phyloP scores from a whole-genome alignment of 805 yeast species.

The Metschnikowia lochheadii region DNA sequence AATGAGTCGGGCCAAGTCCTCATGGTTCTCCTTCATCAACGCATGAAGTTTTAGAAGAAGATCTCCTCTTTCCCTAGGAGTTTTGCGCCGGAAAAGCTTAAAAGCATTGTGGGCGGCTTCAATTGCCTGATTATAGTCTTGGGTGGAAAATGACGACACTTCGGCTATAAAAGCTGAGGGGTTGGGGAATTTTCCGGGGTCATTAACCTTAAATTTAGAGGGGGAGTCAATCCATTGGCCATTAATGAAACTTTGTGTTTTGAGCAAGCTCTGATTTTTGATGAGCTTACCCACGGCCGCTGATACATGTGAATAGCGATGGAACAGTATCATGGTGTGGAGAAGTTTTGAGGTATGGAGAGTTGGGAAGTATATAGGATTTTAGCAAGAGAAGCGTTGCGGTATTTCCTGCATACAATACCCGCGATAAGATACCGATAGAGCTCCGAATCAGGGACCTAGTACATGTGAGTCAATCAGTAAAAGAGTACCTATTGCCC shows the following conservation, averaged over 20 bases:
- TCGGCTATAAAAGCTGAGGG: conserved; percentile 44
- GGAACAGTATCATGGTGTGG: not conserved
- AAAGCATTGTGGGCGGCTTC: conserved; percentile 53
- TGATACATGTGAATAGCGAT: conserved; percentile 2
- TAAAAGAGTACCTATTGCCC: not conserved
- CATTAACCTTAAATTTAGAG: conserved; percentile 56
- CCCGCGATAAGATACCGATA: conserved; percentile 1
- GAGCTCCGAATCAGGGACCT: too few species aligned
- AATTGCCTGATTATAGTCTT: conserved; percentile 55
- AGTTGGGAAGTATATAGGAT: not conserved
- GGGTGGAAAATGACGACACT: conserved; percentile 50
- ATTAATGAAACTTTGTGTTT: conserved; percentile 60
- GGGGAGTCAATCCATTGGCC: conserved; percentile 65
- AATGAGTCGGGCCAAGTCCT: conserved; percentile 61
- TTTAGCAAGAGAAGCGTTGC: not conserved
- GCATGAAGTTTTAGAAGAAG: conserved; percentile 50
- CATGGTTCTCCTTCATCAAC: conserved; percentile 52
- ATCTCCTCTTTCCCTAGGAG: conserved; percentile 54
- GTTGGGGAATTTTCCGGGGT: conserved; percentile 60
- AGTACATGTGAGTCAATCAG: too few species aligned
- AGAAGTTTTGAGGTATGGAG: too few species aligned
- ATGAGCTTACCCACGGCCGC: conserved; percentile 16
- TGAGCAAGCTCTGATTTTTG: conserved; percentile 48
- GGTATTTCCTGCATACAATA: not conserved
- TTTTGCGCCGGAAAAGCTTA: conserved; percentile 45